These are phyloP conservation scores for Moricandia arvensis DNA, from an alignment of 345 rosid species.

Conservation along the genomic window DNA sequence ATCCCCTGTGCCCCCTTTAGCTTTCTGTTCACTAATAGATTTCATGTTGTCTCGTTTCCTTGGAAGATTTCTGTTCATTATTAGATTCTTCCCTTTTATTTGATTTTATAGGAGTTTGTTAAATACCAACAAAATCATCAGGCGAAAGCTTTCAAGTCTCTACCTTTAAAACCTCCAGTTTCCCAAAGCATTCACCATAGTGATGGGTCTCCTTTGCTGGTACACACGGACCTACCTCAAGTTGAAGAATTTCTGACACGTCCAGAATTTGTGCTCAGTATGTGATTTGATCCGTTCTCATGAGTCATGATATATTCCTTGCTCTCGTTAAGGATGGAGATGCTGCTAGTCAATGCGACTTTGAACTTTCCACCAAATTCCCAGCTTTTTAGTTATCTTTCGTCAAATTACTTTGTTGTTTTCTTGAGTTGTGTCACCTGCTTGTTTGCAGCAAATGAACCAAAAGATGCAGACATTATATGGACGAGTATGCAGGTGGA, in stretches of 20 bases:
- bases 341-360: conserved; percentile 1
- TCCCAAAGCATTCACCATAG: conserved; percentile 38
- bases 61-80: conserved; percentile 13
- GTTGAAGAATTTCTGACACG: conserved; percentile 80
- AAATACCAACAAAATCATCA: conserved; percentile 52
- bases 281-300: conserved; percentile 34
- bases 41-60: conserved; percentile 1
- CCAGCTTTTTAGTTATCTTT: not conserved
- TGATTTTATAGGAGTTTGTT: conserved; percentile 60
- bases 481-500: conserved; percentile 92
- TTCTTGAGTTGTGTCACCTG: conserved; percentile 16
- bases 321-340: conserved; percentile 7
- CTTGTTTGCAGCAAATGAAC: conserved; percentile 59
- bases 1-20: not conserved
- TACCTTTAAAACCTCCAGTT: conserved; percentile 39
- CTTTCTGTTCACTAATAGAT: not conserved
- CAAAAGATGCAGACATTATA: conserved; percentile 82
- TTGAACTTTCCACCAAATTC: not conserved
- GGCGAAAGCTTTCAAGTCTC: conserved; percentile 37
- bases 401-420: not conserved
- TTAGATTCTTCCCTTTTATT: conserved; percentile 21
- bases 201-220: conserved; percentile 55
- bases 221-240: conserved; percentile 89
- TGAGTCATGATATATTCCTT: conserved; percentile 12
- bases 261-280: conserved; percentile 82